These are phyloP conservation scores for Acer yangbiense DNA, from an alignment of 345 rosid genomes.

Conservation along the genomic window DNA sequence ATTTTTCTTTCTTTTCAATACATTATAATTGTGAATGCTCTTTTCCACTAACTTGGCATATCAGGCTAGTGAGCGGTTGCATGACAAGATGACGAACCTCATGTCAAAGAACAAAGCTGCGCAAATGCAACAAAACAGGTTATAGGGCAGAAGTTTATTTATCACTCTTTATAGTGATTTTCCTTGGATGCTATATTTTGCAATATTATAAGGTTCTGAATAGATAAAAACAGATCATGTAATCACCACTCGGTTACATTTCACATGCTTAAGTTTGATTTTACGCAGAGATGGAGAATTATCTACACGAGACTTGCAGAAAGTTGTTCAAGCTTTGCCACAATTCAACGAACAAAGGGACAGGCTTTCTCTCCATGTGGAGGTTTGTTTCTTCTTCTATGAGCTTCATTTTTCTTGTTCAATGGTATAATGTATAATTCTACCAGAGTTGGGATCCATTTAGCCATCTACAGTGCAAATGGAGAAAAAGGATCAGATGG, in stretches of 20 bases:
- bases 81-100: constrained; percentile 85
- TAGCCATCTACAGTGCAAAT: neutral
- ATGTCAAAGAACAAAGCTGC: constrained; percentile 93
- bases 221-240: neutral
- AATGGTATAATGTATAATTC: constrained; percentile 4
- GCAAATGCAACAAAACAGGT: constrained; percentile 66
- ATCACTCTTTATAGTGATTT: neutral
- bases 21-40: constrained; percentile 14
- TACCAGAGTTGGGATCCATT: neutral
- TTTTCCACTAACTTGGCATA: constrained; percentile 22
- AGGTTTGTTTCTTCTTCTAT: constrained; percentile 55
- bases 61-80: constrained; percentile 95
- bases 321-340: constrained; percentile 94
- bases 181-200: constrained; percentile 5
- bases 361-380: constrained; percentile 87
- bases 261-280: constrained; percentile 22
- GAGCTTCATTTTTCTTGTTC: constrained; percentile 9
- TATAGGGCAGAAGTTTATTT: constrained; percentile 19
- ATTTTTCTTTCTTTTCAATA: constrained; percentile 22
- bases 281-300: constrained; percentile 78
- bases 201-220: constrained; percentile 7
- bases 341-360: constrained; percentile 81
- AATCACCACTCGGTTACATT: neutral
- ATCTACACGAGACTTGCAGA: constrained; percentile 89
- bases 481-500: neutral